Evolutionary conservation across 2,329 filamentous ascomycete species (phyloP).

Genomic region (Cercospora citrullina): DNA sequence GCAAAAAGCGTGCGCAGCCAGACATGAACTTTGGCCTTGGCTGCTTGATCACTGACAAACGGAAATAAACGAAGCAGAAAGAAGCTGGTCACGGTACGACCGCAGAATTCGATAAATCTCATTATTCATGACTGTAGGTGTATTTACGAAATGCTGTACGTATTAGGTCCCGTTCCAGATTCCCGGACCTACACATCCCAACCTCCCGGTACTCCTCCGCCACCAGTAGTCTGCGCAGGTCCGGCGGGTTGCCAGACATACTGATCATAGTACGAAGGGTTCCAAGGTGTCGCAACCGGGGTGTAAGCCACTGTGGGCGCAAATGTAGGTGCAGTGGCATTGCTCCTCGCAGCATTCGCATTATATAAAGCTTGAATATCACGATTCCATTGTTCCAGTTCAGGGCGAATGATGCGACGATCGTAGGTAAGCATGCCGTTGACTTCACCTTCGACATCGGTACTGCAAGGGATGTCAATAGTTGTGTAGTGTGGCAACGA

Average conservation of each 20-base stretch:
- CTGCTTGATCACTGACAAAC: no score
- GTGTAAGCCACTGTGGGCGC: not conserved
- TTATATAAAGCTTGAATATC: slow-evolving; percentile 63
- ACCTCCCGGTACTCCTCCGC: slow-evolving; percentile 20
- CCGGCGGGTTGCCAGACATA: slow-evolving; percentile 25
- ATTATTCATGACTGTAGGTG: not conserved
- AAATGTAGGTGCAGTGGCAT: slow-evolving; percentile 21
- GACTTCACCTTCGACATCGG: slow-evolving; percentile 72
- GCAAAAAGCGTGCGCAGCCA: no score
- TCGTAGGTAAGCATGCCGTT: slow-evolving; percentile 68
- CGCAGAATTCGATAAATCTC: not conserved
- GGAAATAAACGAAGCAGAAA: no score
- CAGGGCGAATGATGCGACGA: slow-evolving; percentile 56
- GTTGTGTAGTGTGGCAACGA: not conserved
- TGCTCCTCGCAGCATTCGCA: slow-evolving; percentile 43
- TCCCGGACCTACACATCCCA: slow-evolving; percentile 1
- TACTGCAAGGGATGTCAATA: slow-evolving; percentile 35
- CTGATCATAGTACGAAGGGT: slow-evolving; percentile 14
- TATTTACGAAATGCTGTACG: not conserved
- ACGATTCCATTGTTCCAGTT: slow-evolving; percentile 56
- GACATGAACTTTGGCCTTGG: no score
- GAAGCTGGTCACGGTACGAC: not conserved
- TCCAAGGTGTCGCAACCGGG: slow-evolving; percentile 19
- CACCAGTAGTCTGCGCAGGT: slow-evolving; percentile 20
- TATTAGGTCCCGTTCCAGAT: not conserved